These are phyloP conservation scores for Salvia miltiorrhiza DNA, from an alignment of 257 asterid genomes.

Conservation along the genomic window DNA sequence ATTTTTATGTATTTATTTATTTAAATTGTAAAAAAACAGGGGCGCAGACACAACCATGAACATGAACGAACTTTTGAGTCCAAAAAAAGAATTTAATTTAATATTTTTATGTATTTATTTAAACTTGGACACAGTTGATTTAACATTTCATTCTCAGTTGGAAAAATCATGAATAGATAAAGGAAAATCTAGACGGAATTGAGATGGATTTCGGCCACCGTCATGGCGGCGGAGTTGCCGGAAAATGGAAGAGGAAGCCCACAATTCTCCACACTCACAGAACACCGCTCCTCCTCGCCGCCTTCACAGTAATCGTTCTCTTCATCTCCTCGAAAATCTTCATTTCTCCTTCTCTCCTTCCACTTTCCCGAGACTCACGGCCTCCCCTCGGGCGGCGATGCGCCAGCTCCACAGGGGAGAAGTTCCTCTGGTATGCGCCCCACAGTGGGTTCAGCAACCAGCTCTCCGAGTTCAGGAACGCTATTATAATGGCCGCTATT, in stretches of 20 bases:
- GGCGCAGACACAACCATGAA: too few relatives aligned
- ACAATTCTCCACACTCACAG: conserved; percentile 18
- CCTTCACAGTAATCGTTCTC: conserved; percentile 35
- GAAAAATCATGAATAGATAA: too few relatives aligned
- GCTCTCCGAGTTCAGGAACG: conserved; percentile 83
- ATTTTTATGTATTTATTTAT: too few relatives aligned
- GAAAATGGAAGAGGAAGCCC: conserved; percentile 35
- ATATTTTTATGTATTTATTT: too few relatives aligned
- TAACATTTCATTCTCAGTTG: too few relatives aligned
- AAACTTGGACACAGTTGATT: too few relatives aligned
- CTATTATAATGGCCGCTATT: conserved; percentile 63
- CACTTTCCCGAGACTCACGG: conserved; percentile 31
- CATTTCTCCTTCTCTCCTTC: conserved; percentile 32
- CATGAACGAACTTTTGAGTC: too few relatives aligned
- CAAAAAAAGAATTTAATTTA: too few relatives aligned
- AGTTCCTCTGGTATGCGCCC: conserved; percentile 86
- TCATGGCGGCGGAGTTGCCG: conserved; percentile 20
- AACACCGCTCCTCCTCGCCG: conserved; percentile 22
- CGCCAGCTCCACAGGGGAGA: conserved; percentile 28
- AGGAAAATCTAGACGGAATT: background rate
- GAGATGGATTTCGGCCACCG: conserved; percentile 31
- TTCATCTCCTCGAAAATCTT: conserved; percentile 42
- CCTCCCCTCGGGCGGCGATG: conserved; percentile 21
- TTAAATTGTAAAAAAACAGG: too few relatives aligned
- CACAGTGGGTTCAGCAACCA: conserved; percentile 99